Base-by-base conservation (phyloP, 1,284 basidiomycete genomes). In the Trametes hirsuta region DNA sequence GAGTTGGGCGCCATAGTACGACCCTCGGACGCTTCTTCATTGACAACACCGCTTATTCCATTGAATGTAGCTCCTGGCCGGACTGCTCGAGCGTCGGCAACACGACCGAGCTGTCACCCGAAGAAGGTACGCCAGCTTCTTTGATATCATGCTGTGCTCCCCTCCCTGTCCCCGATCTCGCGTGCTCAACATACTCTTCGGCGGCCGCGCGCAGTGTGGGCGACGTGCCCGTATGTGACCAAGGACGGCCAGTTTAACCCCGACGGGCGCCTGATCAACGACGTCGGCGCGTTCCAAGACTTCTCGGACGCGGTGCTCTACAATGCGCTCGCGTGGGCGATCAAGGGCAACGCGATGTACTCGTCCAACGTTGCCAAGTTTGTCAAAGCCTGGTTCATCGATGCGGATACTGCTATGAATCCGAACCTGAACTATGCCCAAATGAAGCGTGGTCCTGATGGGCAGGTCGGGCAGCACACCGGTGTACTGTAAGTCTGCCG, bases 391-490 rank as follows among this genome's bases (percentile, higher is more conserved):
- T 88, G 84, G 81, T 91, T 90, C 75, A 70, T 89, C 22, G 78
- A 87, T 66, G 58, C 74, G 0, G 74, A 74, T 6, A 88, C 85
- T 1, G 74, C 68, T 35, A 88, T 90, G 84, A 87, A 86, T 61
- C 87, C 88, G 2, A 85, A 87, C 67, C 74, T 90, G 34, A 78
- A 84, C 62, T 91, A 83, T 66, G 84, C 78, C 0, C 88, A 91
- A 68, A 80, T 89, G 74, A 66, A 80, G 45, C 81, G 88, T 8
- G 89, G 89, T 0, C 68, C 74, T 0, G 69, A 69, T 14, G 79
- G 79, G 1, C 78, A 81, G 59, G 66, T 66, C 0, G 86, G 86
- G 39, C 75, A 76, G 40, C 81, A 83, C 66, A 85, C 83, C 21
- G 87, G 87, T 56, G 73, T 89, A 42, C 76, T 90, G 80, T 72